phyloP scores from a whole-genome alignment of 2,329 filamentous ascomycete genomes.

The Penicillium hordei region DNA sequence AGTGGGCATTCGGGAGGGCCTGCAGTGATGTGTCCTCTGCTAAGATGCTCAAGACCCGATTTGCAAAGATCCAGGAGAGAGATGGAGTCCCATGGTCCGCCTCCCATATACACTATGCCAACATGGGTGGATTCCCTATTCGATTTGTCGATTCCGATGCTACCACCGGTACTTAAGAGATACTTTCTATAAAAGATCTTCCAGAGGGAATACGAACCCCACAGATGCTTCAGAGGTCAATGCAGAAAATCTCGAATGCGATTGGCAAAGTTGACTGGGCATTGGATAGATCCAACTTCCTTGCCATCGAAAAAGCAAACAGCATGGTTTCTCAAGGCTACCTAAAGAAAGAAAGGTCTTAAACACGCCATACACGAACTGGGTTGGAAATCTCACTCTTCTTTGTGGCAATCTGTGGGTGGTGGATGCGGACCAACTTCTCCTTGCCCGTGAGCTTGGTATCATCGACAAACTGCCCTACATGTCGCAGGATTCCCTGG shows the following conservation, averaged over 20 bases:
- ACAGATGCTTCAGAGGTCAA: neutral
- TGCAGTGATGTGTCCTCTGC: neutral
- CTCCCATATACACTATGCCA: neutral
- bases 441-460: no score
- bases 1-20: neutral
- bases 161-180: neutral
- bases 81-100: neutral
- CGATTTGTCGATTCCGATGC: neutral
- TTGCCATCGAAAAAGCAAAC: neutral
- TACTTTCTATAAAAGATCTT: neutral
- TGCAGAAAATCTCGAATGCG: neutral
- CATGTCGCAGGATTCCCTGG: neutral
- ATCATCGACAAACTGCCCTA: neutral
- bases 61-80: neutral
- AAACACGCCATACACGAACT: neutral
- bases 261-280: neutral
- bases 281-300: neutral
- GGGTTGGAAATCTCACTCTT: neutral
- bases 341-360: neutral
- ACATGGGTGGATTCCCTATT: constrained; percentile 2
- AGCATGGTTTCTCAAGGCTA: neutral
- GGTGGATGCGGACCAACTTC: neutral
- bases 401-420: neutral
- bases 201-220: neutral
- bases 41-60: neutral